A percentile compares a stretch with the other conserved stretches of the same genome.
Evolutionary conservation across 169 alveolate genomes (phyloP).

Genomic region (Eimeria praecox): DNA sequence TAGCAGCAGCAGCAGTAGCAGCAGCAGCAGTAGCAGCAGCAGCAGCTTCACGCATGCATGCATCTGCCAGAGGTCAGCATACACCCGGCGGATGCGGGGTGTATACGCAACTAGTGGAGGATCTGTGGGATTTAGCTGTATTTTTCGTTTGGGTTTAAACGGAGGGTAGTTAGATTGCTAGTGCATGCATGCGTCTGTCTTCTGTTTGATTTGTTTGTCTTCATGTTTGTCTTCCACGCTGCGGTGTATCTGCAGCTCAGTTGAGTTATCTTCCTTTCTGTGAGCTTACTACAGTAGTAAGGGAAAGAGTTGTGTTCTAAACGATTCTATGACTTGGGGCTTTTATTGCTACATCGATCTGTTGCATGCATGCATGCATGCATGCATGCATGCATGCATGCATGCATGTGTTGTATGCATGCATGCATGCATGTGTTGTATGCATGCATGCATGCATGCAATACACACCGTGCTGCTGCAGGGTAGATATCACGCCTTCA

Average conservation of each 20-base stretch:
- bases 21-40: no score
- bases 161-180: no score
- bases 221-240: background rate
- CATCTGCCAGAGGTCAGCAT: background rate
- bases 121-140: background rate
- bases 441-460: background rate
- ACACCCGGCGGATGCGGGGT: background rate
- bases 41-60: no score
- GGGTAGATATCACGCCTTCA: slow-evolving; percentile 19
- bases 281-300: background rate
- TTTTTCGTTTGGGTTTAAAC: no score
- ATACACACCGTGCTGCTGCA: slow-evolving; percentile 20
- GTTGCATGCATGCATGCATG: background rate
- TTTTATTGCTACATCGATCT: background rate
- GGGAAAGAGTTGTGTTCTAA: no score
- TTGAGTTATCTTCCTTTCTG: background rate
- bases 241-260: background rate
- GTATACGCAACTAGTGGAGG: no score
- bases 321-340: background rate
- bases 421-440: background rate
- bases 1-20: no score
- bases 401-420: background rate
- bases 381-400: background rate
- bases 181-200: background rate
- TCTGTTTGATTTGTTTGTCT: background rate